phyloP scores from a whole-genome alignment of 1,284 basidiomycete species.

The Fistulinella cinereoalba region DNA sequence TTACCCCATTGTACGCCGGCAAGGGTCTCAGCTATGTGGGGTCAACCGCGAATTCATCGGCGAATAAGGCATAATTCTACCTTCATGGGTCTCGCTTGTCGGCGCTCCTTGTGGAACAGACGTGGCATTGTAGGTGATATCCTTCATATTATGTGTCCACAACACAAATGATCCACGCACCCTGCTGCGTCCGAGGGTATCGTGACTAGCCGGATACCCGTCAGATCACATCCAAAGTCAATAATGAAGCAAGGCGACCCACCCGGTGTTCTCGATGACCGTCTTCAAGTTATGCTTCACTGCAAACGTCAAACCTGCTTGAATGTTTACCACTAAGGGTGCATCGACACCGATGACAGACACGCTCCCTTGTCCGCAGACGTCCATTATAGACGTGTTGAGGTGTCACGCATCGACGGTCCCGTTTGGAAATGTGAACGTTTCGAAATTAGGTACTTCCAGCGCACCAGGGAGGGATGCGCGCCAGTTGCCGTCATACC shows the following conservation, averaged over 20 bases:
- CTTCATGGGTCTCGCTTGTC: conserved; percentile 12
- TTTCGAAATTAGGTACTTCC: neutral
- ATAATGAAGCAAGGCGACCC: conserved; percentile 5
- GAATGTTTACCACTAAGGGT: conserved; percentile 36
- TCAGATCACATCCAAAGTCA: neutral
- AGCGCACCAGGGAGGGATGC: neutral
- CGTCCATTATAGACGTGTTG: neutral
- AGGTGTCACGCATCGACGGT: neutral
- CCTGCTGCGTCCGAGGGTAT: conserved; percentile 39
- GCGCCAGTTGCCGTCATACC: neutral
- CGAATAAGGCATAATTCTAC: too few relatives aligned
- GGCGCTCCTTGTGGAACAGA: conserved; percentile 36
- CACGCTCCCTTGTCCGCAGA: conserved; percentile 18
- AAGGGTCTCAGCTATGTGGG: conserved; percentile 38
- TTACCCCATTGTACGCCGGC: conserved; percentile 48
- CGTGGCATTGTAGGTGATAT: conserved; percentile 29
- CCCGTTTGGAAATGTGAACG: neutral
- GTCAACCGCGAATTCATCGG: too few relatives aligned
- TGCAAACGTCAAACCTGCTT: conserved; percentile 33
- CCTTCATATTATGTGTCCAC: conserved; percentile 41
- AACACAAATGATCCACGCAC: conserved; percentile 38
- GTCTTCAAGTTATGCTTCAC: conserved; percentile 41
- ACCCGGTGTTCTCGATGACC: conserved; percentile 51
- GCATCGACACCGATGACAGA: conserved; percentile 26
- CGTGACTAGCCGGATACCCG: conserved; percentile 28